phyloP scores from a whole-genome alignment of 208 protist genomes.

The Acanthamoeba healyi region DNA sequence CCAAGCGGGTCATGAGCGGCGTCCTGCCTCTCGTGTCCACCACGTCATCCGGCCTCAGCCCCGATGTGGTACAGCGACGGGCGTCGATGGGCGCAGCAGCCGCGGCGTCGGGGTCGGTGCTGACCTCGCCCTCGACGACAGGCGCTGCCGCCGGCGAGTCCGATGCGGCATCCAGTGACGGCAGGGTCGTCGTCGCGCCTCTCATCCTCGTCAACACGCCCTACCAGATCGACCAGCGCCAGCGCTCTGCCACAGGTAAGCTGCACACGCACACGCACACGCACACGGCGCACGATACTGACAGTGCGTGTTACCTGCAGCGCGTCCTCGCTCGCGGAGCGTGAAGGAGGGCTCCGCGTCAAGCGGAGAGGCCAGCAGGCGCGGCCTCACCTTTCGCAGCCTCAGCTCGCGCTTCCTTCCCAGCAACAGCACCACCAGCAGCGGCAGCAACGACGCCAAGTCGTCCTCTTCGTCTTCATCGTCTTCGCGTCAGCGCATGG shows the following conservation, averaged over 20 bases:
- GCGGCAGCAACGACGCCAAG: too few species aligned
- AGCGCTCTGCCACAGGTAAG: neutral
- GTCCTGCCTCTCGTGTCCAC: neutral
- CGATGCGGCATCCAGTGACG: neutral
- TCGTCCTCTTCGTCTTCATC: neutral
- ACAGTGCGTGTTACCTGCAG: neutral
- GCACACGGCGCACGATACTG: neutral
- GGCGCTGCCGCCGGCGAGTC: too few species aligned
- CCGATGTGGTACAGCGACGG: neutral
- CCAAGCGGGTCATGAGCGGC: conserved; percentile 36
- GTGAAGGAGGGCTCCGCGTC: neutral
- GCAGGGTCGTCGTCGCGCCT: neutral
- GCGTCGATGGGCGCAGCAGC: neutral
- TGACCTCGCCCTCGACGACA: neutral
- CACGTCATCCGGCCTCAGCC: neutral
- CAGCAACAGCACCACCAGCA: too few species aligned
- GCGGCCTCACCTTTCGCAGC: conserved; percentile 24
- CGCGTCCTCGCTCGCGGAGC: neutral
- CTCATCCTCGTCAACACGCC: conserved; percentile 14
- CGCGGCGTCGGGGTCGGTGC: neutral
- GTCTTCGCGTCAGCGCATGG: neutral
- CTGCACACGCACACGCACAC: too few species aligned
- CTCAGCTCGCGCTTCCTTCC: conserved; percentile 16
- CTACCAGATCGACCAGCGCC: conserved; percentile 13
- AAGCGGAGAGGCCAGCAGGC: neutral